Conservation (phyloP, 148 eudicot species). For the Fagopyrum homotropicum region DNA sequence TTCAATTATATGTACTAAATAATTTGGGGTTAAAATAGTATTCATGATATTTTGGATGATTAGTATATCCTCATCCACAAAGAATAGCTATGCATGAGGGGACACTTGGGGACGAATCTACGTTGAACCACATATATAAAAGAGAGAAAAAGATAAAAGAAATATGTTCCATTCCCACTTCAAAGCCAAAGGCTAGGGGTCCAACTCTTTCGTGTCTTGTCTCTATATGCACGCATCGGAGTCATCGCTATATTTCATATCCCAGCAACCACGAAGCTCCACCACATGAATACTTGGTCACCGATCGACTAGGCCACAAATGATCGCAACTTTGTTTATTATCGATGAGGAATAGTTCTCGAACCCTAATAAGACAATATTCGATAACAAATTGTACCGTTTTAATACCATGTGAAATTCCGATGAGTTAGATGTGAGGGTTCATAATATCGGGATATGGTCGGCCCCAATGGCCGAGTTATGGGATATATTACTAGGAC, state of each 20-base stretch:
- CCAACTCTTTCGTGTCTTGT: not conserved
- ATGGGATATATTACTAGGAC: too few species aligned
- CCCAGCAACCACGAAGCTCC: too few species aligned
- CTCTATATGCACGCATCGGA: too few species aligned
- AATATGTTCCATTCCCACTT: conserved; percentile 9
- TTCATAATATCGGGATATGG: too few species aligned
- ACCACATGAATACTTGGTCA: too few species aligned
- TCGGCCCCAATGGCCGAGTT: too few species aligned
- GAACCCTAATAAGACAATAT: too few species aligned
- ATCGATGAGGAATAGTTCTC: not conserved
- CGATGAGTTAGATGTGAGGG: too few species aligned
- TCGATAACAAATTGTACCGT: too few species aligned
- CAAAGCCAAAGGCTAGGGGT: not conserved
- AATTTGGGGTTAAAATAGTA: not conserved
- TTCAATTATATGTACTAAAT: not conserved
- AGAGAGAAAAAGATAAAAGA: not conserved
- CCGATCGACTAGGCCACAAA: too few species aligned
- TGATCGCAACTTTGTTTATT: too few species aligned
- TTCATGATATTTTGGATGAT: not conserved
- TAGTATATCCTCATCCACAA: not conserved
- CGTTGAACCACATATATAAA: conserved; percentile 1
- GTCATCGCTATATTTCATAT: not conserved
- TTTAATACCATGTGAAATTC: too few species aligned
- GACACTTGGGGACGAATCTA: not conserved
- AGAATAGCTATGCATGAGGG: not conserved